These are phyloP conservation scores for Maudiozyma turicensis DNA, from an alignment of 805 yeast genomes.

Conservation along the genomic window DNA sequence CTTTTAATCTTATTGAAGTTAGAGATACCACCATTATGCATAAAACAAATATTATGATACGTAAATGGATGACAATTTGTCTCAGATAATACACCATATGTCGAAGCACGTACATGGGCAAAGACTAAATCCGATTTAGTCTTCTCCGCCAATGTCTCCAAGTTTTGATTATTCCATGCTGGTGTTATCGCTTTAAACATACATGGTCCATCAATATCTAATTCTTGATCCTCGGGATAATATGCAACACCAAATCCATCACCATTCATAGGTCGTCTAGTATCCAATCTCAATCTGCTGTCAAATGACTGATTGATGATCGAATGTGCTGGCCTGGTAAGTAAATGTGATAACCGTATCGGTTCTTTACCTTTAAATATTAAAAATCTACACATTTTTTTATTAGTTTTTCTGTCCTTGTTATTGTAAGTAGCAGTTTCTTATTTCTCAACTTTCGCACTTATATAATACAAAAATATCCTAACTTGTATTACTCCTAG, in stretches of 20 bases:
- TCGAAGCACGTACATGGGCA: conserved; percentile 94
- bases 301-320: conserved; percentile 95
- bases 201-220: conserved; percentile 67
- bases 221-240: conserved; percentile 52
- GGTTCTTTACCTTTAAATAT: conserved; percentile 89
- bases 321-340: conserved; percentile 94
- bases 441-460: not conserved
- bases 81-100: conserved; percentile 88
- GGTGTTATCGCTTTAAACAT: conserved; percentile 93
- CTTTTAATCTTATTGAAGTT: conserved; percentile 68
- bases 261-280: conserved; percentile 88
- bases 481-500: not conserved
- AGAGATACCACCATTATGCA: conserved; percentile 93
- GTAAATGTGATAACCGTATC: conserved; percentile 70
- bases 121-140: conserved; percentile 78
- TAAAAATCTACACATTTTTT: conserved; percentile 78
- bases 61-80: conserved; percentile 96
- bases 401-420: not conserved
- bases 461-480: no score
- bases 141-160: conserved; percentile 77
- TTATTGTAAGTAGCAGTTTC: not conserved
- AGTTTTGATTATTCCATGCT: conserved; percentile 92
- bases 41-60: conserved; percentile 79
- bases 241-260: conserved; percentile 98
- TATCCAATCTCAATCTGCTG: conserved; percentile 76